Conservation (phyloP, 2,329 filamentous ascomycete genomes). For the Trichoderma cornu-damae region DNA sequence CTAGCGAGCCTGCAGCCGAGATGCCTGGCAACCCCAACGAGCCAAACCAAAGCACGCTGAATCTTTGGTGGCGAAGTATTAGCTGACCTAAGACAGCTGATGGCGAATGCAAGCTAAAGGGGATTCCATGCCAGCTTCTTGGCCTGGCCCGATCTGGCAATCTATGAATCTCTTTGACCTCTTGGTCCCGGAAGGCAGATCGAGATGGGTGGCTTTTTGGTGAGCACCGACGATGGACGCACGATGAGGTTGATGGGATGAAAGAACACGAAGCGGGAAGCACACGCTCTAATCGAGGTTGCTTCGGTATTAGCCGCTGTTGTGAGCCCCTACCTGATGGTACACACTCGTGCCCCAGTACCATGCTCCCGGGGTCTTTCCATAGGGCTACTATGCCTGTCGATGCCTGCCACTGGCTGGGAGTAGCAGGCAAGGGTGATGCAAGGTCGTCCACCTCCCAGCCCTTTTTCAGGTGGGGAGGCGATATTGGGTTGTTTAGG, state of each 20-base stretch:
- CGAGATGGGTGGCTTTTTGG: slow-evolving; percentile 1
- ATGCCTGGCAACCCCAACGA: neutral
- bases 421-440: slow-evolving; percentile 11
- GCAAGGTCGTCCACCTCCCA: neutral
- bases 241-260: neutral
- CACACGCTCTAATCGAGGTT: neutral
- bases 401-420: slow-evolving; percentile 12
- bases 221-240: neutral
- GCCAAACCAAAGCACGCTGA: slow-evolving; percentile 2
- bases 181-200: neutral
- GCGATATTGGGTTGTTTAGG: slow-evolving; percentile 6
- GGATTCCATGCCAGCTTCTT: slow-evolving; percentile 12
- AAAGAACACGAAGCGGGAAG: slow-evolving; percentile 7
- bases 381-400: slow-evolving; percentile 19
- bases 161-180: slow-evolving; percentile 6
- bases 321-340: slow-evolving; percentile 8
- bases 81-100: slow-evolving; percentile 16
- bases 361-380: slow-evolving; percentile 10
- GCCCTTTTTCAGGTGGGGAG: slow-evolving; percentile 7
- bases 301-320: slow-evolving; percentile 1
- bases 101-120: slow-evolving; percentile 7
- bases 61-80: slow-evolving; percentile 12
- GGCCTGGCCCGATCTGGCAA: slow-evolving; percentile 7
- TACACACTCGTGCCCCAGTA: slow-evolving; percentile 5
- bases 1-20: neutral